Conservation (phyloP, 208 protist species). For the Entamoeba moshkovskii region DNA sequence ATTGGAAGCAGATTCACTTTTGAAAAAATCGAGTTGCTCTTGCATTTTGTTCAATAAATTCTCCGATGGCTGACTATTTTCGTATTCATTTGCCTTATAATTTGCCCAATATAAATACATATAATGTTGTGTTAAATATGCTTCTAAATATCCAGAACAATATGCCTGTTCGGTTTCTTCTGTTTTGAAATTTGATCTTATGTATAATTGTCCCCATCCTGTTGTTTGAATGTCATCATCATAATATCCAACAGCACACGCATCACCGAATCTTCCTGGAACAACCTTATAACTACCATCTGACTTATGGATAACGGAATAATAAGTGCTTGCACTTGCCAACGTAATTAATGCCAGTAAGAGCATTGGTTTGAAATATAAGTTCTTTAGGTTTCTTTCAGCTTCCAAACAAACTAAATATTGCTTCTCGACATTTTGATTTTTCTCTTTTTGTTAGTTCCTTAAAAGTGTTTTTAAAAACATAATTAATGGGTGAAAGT, state of each 20-base stretch:
- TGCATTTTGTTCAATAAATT: neutral
- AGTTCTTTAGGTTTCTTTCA: too few species aligned
- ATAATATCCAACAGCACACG: neutral
- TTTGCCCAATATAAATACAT: neutral
- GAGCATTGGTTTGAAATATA: too few species aligned
- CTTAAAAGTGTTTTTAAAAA: too few species aligned
- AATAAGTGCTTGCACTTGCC: neutral
- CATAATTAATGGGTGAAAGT: too few species aligned
- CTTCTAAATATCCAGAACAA: constrained; percentile 6
- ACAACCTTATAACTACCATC: neutral
- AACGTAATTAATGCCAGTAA: neutral
- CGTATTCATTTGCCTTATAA: neutral
- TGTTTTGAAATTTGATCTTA: neutral
- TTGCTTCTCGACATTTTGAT: too few species aligned
- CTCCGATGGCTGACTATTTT: neutral
- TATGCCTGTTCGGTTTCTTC: neutral
- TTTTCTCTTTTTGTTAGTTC: too few species aligned
- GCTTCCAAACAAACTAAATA: too few species aligned
- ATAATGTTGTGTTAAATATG: neutral
- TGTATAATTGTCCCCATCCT: constrained; percentile 6
- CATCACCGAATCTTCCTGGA: neutral
- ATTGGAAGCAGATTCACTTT: neutral
- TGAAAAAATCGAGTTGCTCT: neutral
- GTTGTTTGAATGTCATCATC: neutral
- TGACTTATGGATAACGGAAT: neutral